Evolutionary conservation across 306 rosid species (phyloP).

Genomic region (Lithocarpus polystachyus): DNA sequence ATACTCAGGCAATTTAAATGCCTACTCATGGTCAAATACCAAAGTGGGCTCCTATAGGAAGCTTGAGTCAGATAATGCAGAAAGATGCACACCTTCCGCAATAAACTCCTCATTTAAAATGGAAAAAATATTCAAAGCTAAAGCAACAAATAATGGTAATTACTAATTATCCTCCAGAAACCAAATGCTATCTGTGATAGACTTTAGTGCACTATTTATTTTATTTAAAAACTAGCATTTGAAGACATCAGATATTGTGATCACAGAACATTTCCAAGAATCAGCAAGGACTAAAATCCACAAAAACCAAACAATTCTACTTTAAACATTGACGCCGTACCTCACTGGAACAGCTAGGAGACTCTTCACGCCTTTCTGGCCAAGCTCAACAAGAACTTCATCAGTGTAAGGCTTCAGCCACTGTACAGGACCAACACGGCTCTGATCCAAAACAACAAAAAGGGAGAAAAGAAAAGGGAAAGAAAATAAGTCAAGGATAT

Average conservation of each 20-base stretch:
- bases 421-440: constrained; percentile 99
- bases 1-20: background rate
- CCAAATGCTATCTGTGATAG: background rate
- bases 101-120: background rate
- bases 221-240: background rate
- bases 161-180: background rate
- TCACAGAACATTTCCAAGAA: background rate
- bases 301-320: background rate
- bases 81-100: background rate
- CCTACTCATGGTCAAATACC: background rate
- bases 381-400: constrained; percentile 94
- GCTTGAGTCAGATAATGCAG: background rate
- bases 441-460: constrained; percentile 44
- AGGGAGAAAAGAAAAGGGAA: background rate
- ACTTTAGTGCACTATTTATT: background rate
- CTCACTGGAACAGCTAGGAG: constrained; percentile 99
- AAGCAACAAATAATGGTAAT: background rate
- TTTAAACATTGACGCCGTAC: constrained; percentile 28
- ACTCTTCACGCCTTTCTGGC: constrained; percentile 85
- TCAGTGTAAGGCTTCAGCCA: constrained; percentile 99
- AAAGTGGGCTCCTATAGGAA: background rate
- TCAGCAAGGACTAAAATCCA: background rate
- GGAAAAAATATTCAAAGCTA: background rate
- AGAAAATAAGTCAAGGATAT: constrained; percentile 6
- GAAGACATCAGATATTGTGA: background rate